Evolutionary conservation across 805 yeast species (phyloP).

Genomic region (Hanseniaspora occidentalis): DNA sequence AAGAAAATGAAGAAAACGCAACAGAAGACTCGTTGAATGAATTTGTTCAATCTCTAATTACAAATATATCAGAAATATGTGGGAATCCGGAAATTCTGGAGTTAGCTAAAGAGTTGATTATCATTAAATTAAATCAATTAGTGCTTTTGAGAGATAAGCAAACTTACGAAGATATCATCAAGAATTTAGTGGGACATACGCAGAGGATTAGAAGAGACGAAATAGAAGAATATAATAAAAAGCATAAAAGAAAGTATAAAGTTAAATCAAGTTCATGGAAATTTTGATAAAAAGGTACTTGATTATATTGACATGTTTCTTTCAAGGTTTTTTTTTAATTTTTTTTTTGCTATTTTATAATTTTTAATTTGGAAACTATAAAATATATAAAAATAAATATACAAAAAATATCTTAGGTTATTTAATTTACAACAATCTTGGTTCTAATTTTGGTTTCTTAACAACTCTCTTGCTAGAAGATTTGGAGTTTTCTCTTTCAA

Average conservation of each 20-base stretch:
- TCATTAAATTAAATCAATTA: constrained; percentile 28
- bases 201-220: constrained; percentile 57
- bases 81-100: constrained; percentile 1
- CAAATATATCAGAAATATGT: too few relatives aligned
- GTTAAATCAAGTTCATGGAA: too few relatives aligned
- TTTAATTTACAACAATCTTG: constrained; percentile 23
- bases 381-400: neutral
- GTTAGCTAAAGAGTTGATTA: constrained; percentile 19
- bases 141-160: constrained; percentile 51
- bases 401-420: neutral
- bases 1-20: too few relatives aligned
- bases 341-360: neutral
- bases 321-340: neutral
- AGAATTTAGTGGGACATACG: constrained; percentile 80
- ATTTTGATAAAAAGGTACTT: too few relatives aligned
- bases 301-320: constrained; percentile 1
- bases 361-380: neutral
- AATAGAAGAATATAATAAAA: constrained; percentile 25
- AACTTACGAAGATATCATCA: constrained; percentile 78
- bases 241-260: constrained; percentile 16
- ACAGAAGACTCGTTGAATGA: too few relatives aligned
- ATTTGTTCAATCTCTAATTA: too few relatives aligned
- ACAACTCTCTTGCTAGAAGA: constrained; percentile 27
- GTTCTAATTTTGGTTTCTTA: constrained; percentile 43
- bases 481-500: constrained; percentile 29